Evolutionary conservation across 2,329 filamentous ascomycete genomes (phyloP).

Genomic region (Exophiala aquamarina): DNA sequence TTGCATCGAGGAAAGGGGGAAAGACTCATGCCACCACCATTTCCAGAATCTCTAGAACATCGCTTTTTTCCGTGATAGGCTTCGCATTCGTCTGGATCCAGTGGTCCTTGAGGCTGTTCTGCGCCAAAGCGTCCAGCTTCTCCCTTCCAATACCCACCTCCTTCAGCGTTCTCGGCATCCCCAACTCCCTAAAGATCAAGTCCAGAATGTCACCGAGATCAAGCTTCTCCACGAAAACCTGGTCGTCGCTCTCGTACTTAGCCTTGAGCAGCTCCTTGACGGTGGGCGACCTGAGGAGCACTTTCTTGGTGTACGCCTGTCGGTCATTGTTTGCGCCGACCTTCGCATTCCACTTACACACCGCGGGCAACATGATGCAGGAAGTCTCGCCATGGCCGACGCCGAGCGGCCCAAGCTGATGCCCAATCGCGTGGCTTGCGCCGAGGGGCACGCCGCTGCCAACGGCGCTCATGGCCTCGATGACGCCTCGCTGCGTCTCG

Average conservation of each 20-base stretch:
- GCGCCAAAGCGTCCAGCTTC: conserved; percentile 49
- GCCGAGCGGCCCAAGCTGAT: conserved; percentile 55
- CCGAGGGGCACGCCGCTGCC: conserved; percentile 45
- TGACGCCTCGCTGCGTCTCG: conserved; percentile 52
- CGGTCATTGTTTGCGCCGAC: conserved; percentile 43
- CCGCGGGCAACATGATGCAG: conserved; percentile 55
- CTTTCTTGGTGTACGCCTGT: conserved; percentile 42
- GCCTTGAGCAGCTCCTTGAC: conserved; percentile 38
- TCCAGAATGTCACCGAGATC: conserved; percentile 56
- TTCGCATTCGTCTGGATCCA: conserved; percentile 54
- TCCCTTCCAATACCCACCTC: conserved; percentile 53
- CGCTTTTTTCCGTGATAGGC: conserved; percentile 46
- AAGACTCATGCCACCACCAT: conserved; percentile 34
- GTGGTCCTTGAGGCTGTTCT: conserved; percentile 51
- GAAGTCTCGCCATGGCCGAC: conserved; percentile 63
- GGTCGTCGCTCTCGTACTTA: conserved; percentile 20
- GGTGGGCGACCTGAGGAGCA: conserved; percentile 40
- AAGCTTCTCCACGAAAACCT: conserved; percentile 30
- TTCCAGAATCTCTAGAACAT: conserved; percentile 55
- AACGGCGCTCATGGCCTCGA: conserved; percentile 53
- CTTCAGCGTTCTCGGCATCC: conserved; percentile 54
- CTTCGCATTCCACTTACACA: conserved; percentile 56
- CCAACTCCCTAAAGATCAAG: conserved; percentile 51
- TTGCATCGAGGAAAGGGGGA: no score
- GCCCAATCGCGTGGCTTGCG: conserved; percentile 54